These are phyloP conservation scores for Nannizzia gypsea DNA, from an alignment of 2,329 filamentous ascomycete genomes.

Conservation along the genomic window DNA sequence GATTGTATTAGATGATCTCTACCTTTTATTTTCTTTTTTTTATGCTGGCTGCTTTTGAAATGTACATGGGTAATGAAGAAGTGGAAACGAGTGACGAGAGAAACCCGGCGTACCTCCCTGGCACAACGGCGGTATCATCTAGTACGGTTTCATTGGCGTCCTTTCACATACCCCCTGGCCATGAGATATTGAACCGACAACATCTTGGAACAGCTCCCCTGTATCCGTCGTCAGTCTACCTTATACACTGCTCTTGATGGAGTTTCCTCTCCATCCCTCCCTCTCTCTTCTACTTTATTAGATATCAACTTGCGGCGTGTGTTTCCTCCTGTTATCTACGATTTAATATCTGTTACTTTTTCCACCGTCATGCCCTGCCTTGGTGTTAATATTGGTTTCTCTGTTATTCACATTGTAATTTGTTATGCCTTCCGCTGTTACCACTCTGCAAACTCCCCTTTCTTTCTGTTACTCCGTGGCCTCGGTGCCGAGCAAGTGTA, in stretches of 20 bases:
- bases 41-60: not conserved
- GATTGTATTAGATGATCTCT: conserved; percentile 18
- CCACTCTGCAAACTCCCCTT: not conserved
- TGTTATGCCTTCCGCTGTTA: not conserved
- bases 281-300: conserved; percentile 19
- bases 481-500: not conserved
- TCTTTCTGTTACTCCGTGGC: not conserved
- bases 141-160: not conserved
- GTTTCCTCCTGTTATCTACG: conserved; percentile 2
- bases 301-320: conserved; percentile 5
- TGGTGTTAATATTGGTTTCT: not conserved
- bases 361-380: not conserved
- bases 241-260: conserved; percentile 2
- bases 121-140: not conserved
- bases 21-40: not conserved
- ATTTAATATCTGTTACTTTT: conserved; percentile 1
- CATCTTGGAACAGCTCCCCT: not conserved
- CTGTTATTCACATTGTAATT: conserved; percentile 1
- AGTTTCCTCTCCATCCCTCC: conserved; percentile 8
- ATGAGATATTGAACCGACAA: not conserved
- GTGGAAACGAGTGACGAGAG: not conserved
- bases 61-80: not conserved
- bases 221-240: not conserved
- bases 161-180: not conserved
- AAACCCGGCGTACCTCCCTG: not conserved